These are phyloP conservation scores for Debaryomyces sp. DNA, from an alignment of 1,139 yeast genomes.

Conservation along the genomic window DNA sequence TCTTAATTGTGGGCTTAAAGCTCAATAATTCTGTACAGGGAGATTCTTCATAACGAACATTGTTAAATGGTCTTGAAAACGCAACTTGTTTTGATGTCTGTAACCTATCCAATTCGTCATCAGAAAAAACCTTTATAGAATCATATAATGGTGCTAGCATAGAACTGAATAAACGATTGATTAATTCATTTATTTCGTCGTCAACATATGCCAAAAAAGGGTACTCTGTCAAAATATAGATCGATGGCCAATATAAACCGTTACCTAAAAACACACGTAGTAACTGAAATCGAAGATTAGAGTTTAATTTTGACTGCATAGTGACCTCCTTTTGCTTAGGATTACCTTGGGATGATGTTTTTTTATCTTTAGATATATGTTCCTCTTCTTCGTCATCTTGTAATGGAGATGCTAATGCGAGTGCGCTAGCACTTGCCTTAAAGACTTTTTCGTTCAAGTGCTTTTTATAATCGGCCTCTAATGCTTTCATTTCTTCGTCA, in stretches of 20 bases:
- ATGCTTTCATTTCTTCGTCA: slow-evolving; percentile 39
- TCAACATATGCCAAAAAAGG: slow-evolving; percentile 67
- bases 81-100: slow-evolving; percentile 28
- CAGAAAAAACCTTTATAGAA: slow-evolving; percentile 17
- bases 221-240: slow-evolving; percentile 59
- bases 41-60: slow-evolving; percentile 31
- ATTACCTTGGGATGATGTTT: slow-evolving; percentile 12
- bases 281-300: slow-evolving; percentile 39
- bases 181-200: slow-evolving; percentile 50
- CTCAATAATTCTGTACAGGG: slow-evolving; percentile 22
- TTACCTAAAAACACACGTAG: slow-evolving; percentile 57
- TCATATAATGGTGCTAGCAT: slow-evolving; percentile 56
- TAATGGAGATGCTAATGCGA: slow-evolving; percentile 87
- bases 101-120: slow-evolving; percentile 24
- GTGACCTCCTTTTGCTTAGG: slow-evolving; percentile 10
- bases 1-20: slow-evolving; percentile 34
- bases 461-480: slow-evolving; percentile 50
- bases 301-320: slow-evolving; percentile 18
- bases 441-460: slow-evolving; percentile 64
- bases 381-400: slow-evolving; percentile 66
- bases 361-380: slow-evolving; percentile 11
- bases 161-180: slow-evolving; percentile 52
- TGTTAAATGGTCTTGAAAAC: slow-evolving; percentile 33
- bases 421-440: slow-evolving; percentile 72
- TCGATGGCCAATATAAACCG: slow-evolving; percentile 67